These are phyloP conservation scores for Bacterosira constricta DNA, from an alignment of 108 stramenopile species.

Conservation along the genomic window DNA sequence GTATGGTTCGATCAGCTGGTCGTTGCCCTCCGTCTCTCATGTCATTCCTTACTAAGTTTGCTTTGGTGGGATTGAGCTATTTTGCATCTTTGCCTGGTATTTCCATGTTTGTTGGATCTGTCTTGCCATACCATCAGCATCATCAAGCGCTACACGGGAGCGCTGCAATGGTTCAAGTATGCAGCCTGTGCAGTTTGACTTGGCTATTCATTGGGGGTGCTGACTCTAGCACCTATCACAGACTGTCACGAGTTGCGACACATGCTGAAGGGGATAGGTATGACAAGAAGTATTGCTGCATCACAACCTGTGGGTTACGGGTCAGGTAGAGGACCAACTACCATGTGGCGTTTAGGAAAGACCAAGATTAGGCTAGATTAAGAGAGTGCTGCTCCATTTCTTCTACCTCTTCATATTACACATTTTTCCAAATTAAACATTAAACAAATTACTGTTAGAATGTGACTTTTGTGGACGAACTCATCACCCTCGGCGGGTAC, in stretches of 20 bases:
- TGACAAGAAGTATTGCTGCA: no score
- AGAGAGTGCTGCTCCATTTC: neutral
- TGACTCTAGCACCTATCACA: conserved; percentile 70
- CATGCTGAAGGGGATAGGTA: conserved; percentile 30
- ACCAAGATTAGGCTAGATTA: conserved; percentile 44
- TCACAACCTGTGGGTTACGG: neutral
- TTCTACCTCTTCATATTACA: no score
- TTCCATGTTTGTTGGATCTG: conserved; percentile 56
- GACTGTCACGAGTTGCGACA: conserved; percentile 40
- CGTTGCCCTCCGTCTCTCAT: conserved; percentile 64
- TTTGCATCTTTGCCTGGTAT: conserved; percentile 76
- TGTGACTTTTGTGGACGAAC: no score
- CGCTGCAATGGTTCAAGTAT: conserved; percentile 63
- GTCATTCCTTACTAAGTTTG: conserved; percentile 69
- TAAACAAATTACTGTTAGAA: no score
- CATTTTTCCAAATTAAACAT: no score
- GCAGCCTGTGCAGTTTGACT: conserved; percentile 62
- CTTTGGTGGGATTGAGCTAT: conserved; percentile 69
- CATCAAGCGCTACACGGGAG: conserved; percentile 73
- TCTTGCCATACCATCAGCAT: conserved; percentile 65
- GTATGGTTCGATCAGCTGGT: conserved; percentile 61
- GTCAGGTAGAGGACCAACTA: conserved; percentile 1
- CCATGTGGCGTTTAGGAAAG: conserved; percentile 42
- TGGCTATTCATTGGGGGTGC: conserved; percentile 75
- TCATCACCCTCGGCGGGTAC: no score